Conservation (phyloP, 192 early-diverging fungal species). For the Umbelopsis sp. region DNA sequence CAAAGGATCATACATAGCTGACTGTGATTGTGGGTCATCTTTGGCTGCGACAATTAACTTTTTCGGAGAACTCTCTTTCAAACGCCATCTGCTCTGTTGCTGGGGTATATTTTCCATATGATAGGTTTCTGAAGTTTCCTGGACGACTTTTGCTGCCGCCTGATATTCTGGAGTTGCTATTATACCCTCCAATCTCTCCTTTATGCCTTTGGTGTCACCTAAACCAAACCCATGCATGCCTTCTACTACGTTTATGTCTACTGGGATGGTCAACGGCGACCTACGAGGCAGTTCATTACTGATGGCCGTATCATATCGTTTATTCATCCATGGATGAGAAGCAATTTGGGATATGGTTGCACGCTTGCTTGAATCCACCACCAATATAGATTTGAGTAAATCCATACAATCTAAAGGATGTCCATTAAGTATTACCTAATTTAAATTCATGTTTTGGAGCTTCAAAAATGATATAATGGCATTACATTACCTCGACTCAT, state of each 20-base stretch:
- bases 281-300: conserved; percentile 66
- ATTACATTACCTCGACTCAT: conserved; percentile 62
- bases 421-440: not conserved
- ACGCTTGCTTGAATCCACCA: conserved; percentile 67
- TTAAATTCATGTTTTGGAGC: not conserved
- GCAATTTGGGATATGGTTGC: conserved; percentile 72
- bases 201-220: conserved; percentile 63
- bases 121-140: conserved; percentile 13
- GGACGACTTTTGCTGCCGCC: conserved; percentile 18
- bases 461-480: conserved; percentile 17
- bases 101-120: not conserved
- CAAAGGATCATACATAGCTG: conserved; percentile 58
- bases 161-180: conserved; percentile 55
- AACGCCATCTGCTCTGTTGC: conserved; percentile 1
- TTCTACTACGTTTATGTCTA: conserved; percentile 58
- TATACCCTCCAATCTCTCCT: conserved; percentile 45
- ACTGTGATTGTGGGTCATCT: conserved; percentile 31
- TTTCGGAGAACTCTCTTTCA: not conserved
- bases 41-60: not conserved
- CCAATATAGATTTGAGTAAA: conserved; percentile 71
- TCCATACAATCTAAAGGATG: conserved; percentile 56
- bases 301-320: conserved; percentile 62
- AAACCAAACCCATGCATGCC: conserved; percentile 79
- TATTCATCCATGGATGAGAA: conserved; percentile 77
- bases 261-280: conserved; percentile 48